Evolutionary conservation across 177 flowering plant genomes (phyloP).

Genomic region (Vitis hybrid): DNA sequence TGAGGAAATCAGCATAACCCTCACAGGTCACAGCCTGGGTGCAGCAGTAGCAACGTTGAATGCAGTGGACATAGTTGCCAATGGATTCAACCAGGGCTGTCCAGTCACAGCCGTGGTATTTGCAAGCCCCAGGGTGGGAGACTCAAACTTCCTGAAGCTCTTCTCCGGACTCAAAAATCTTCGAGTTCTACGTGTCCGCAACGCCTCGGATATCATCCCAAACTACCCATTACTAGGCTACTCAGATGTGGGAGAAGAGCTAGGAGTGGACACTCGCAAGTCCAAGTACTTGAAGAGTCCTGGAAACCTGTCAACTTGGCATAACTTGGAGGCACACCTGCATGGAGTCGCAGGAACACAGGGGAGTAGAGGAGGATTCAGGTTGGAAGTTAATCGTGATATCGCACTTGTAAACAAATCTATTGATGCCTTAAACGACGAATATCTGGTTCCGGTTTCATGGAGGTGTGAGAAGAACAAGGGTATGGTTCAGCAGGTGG

Average conservation of each 20-base stretch:
- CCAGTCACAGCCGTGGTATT: slow-evolving; percentile 67
- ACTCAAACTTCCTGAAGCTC: slow-evolving; percentile 39
- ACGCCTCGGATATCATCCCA: slow-evolving; percentile 63
- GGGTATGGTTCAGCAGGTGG: slow-evolving; percentile 62
- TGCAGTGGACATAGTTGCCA: slow-evolving; percentile 68
- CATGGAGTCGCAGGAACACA: slow-evolving; percentile 72
- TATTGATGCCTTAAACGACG: slow-evolving; percentile 52
- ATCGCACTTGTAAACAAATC: slow-evolving; percentile 62
- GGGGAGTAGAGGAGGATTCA: slow-evolving; percentile 53
- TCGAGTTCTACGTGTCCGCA: slow-evolving; percentile 40
- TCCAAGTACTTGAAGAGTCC: slow-evolving; percentile 65
- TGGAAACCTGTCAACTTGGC: slow-evolving; percentile 42
- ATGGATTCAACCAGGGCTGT: slow-evolving; percentile 49
- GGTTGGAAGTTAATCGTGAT: slow-evolving; percentile 54
- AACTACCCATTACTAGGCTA: slow-evolving; percentile 63
- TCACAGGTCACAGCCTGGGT: slow-evolving; percentile 89
- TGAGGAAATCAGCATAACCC: slow-evolving; percentile 79
- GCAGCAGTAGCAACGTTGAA: slow-evolving; percentile 71
- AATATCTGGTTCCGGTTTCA: slow-evolving; percentile 48
- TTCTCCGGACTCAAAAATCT: slow-evolving; percentile 35
- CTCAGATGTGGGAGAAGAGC: slow-evolving; percentile 54
- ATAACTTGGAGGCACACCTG: slow-evolving; percentile 63
- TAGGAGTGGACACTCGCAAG: slow-evolving; percentile 51
- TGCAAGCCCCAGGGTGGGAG: slow-evolving; percentile 81
- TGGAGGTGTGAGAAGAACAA: slow-evolving; percentile 71